These are phyloP conservation scores for Coriolopsis trogii DNA, from an alignment of 1,284 basidiomycete species.

Conservation along the genomic window DNA sequence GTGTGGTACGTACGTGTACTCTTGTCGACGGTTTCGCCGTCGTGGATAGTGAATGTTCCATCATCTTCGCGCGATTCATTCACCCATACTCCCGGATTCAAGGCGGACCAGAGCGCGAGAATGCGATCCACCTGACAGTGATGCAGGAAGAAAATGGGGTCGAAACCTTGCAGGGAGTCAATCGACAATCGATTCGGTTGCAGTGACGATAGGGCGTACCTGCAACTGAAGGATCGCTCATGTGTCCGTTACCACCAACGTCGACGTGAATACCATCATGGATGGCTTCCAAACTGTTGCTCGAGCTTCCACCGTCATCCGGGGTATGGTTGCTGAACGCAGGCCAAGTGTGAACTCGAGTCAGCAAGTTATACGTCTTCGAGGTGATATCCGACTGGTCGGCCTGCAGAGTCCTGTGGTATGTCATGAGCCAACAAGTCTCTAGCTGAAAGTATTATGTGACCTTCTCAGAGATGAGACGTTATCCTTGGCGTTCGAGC, in stretches of 20 bases:
- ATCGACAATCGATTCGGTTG: not conserved
- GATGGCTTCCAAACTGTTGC: slow-evolving; percentile 51
- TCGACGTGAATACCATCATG: slow-evolving; percentile 49
- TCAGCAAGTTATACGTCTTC: slow-evolving; percentile 43
- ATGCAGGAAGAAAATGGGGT: slow-evolving; percentile 54
- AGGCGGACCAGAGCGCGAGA: slow-evolving; percentile 46
- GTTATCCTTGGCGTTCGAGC: slow-evolving; percentile 4
- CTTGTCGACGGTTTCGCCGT: slow-evolving; percentile 33
- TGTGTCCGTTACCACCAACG: slow-evolving; percentile 47
- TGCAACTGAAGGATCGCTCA: slow-evolving; percentile 42
- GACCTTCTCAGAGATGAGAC: slow-evolving; percentile 2
- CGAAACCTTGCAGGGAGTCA: slow-evolving; percentile 38
- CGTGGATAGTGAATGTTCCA: slow-evolving; percentile 41
- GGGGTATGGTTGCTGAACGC: slow-evolving; percentile 49
- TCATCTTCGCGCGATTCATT: slow-evolving; percentile 32
- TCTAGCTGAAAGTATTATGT: slow-evolving; percentile 12
- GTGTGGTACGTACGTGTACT: slow-evolving; percentile 37
- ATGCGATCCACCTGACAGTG: slow-evolving; percentile 52
- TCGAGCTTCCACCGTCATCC: slow-evolving; percentile 38
- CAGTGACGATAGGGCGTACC: no score
- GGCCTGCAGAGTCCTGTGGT: slow-evolving; percentile 1
- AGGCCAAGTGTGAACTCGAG: slow-evolving; percentile 42
- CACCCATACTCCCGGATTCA: slow-evolving; percentile 45
- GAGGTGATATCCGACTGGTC: slow-evolving; percentile 17
- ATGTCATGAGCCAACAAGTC: not conserved